Evolutionary conservation across 257 asterid species (phyloP).

Genomic region (Dorcoceras hygrometricum): DNA sequence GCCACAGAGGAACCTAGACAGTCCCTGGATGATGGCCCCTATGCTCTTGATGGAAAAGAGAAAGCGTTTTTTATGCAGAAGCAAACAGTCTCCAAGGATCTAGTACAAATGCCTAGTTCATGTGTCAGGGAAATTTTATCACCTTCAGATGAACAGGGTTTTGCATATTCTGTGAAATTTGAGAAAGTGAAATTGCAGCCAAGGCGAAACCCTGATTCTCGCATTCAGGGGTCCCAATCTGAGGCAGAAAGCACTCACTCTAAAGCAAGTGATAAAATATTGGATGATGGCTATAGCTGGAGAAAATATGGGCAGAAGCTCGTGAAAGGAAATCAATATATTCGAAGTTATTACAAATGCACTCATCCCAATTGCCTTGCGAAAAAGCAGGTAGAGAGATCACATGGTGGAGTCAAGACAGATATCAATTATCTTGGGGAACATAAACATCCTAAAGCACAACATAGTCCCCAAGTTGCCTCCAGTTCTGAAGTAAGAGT

Average conservation of each 20-base stretch:
- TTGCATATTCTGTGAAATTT: slow-evolving; percentile 28
- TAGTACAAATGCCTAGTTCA: slow-evolving; percentile 25
- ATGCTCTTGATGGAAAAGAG: slow-evolving; percentile 25
- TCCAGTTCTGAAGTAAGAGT: slow-evolving; percentile 34
- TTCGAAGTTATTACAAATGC: slow-evolving; percentile 88
- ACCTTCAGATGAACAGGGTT: slow-evolving; percentile 30
- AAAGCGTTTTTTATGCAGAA: slow-evolving; percentile 17
- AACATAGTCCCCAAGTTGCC: slow-evolving; percentile 42
- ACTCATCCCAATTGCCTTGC: slow-evolving; percentile 65
- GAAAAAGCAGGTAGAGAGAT: slow-evolving; percentile 84
- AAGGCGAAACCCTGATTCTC: slow-evolving; percentile 46
- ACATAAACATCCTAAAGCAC: slow-evolving; percentile 76
- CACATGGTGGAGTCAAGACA: slow-evolving; percentile 65
- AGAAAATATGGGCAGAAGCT: slow-evolving; percentile 95
- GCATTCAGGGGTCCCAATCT: slow-evolving; percentile 35
- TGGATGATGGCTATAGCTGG: slow-evolving; percentile 91
- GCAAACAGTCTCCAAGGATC: slow-evolving; percentile 20
- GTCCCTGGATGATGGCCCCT: slow-evolving; percentile 26
- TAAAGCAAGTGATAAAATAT: slow-evolving; percentile 45
- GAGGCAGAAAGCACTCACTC: slow-evolving; percentile 38
- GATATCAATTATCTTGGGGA: slow-evolving; percentile 65
- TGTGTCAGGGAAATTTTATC: slow-evolving; percentile 28
- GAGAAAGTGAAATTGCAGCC: slow-evolving; percentile 62
- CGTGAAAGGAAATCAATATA: slow-evolving; percentile 77
- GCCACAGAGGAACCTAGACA: slow-evolving; percentile 20